Conservation (phyloP, 352 stramenopile species). For the Globisporangium ultimum region DNA sequence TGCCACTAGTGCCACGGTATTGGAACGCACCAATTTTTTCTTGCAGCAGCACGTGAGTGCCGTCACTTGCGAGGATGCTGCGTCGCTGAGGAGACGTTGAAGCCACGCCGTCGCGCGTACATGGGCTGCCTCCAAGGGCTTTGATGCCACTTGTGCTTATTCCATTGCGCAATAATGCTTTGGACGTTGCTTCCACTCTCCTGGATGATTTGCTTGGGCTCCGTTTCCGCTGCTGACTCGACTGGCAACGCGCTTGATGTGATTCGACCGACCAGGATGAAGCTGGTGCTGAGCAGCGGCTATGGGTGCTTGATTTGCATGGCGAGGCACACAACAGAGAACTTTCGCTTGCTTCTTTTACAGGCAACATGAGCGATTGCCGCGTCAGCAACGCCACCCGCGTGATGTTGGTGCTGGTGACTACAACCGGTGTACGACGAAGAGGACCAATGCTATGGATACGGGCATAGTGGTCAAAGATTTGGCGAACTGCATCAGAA, state of each 20-base stretch:
- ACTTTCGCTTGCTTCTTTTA: neutral
- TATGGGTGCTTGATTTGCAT: neutral
- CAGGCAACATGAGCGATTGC: neutral
- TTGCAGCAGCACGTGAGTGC: slow-evolving; percentile 14
- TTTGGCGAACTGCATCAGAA: slow-evolving; percentile 3
- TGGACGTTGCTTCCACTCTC: too few species aligned
- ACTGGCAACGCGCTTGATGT: too few species aligned
- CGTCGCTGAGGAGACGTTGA: slow-evolving; percentile 1
- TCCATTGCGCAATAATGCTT: too few species aligned
- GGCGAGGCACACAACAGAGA: neutral
- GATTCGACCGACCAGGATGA: neutral
- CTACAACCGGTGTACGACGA: neutral
- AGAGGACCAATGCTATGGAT: slow-evolving; percentile 12
- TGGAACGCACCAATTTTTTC: slow-evolving; percentile 19
- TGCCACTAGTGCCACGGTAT: slow-evolving; percentile 7
- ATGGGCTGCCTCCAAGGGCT: too few species aligned
- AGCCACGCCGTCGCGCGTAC: neutral
- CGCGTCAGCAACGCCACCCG: slow-evolving; percentile 5
- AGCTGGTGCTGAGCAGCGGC: neutral
- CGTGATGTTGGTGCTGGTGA: slow-evolving; percentile 18
- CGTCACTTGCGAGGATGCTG: slow-evolving; percentile 17
- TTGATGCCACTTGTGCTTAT: too few species aligned
- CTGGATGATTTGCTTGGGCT: neutral
- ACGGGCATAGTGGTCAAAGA: slow-evolving; percentile 11
- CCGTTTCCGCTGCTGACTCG: neutral